Percentiles rank a stretch among this genome's conserved stretches.
Evolutionary conservation across 495 filamentous ascomycete genomes (phyloP).

Genomic region (Annulohypoxylon bovei): DNA sequence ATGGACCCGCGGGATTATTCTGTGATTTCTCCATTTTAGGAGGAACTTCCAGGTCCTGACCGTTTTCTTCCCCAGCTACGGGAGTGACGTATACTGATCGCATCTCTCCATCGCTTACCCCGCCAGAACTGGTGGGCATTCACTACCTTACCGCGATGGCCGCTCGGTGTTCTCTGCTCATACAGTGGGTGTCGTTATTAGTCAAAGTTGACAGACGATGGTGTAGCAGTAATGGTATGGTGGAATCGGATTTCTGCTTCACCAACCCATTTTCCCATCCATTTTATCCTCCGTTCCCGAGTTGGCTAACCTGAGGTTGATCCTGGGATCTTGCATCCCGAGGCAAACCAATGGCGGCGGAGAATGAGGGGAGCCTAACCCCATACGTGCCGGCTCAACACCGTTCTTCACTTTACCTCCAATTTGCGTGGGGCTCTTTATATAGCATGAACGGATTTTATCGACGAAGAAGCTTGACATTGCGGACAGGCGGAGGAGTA

Average conservation of each 20-base stretch:
- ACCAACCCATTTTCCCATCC: conserved; percentile 15
- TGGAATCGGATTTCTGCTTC: conserved; percentile 23
- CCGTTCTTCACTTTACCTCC: conserved; percentile 18
- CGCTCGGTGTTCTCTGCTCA: background rate
- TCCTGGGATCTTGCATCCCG: conserved; percentile 34
- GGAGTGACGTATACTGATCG: conserved; percentile 31
- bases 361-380: background rate
- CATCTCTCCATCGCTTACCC: conserved; percentile 27
- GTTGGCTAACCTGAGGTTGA: conserved; percentile 35
- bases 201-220: conserved; percentile 10
- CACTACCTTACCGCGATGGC: conserved; percentile 21
- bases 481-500: conserved; percentile 35
- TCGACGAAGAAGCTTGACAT: conserved; percentile 23
- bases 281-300: conserved; percentile 37
- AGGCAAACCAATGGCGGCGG: conserved; percentile 16
- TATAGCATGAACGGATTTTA: conserved; percentile 35
- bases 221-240: conserved; percentile 20
- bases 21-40: background rate
- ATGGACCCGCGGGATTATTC: conserved; percentile 39
- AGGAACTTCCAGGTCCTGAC: conserved; percentile 20
- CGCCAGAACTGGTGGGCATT: conserved; percentile 28
- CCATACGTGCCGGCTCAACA: conserved; percentile 29
- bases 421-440: conserved; percentile 22
- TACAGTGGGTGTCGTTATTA: conserved; percentile 9
- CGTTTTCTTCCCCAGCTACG: background rate